Evolutionary conservation across 805 yeast species (phyloP).

Genomic region (Scheffersomyces stipitis): DNA sequence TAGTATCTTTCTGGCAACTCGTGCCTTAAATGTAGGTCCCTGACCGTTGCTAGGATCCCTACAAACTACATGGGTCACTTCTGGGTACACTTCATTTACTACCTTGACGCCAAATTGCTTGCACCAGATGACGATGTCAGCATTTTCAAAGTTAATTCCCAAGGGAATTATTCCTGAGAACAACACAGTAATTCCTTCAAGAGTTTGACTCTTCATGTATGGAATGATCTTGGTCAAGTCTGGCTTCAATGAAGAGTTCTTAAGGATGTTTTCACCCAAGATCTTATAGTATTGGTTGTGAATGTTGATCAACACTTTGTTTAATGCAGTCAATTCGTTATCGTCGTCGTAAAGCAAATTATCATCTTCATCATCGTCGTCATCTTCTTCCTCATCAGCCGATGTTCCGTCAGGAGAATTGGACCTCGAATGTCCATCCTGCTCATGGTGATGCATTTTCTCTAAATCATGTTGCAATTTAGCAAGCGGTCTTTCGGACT

Average conservation of each 20-base stretch:
- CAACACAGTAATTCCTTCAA: constrained; percentile 66
- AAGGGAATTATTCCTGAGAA: constrained; percentile 90
- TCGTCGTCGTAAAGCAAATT: constrained; percentile 77
- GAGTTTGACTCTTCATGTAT: constrained; percentile 64
- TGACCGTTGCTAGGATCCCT: constrained; percentile 54
- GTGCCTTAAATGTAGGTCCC: constrained; percentile 73
- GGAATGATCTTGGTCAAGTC: constrained; percentile 75
- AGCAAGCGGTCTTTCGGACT: constrained; percentile 80
- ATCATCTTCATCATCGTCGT: constrained; percentile 37
- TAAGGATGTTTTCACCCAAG: constrained; percentile 28
- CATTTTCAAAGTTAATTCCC: constrained; percentile 67
- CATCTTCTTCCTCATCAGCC: constrained; percentile 20
- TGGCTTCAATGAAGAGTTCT: constrained; percentile 35
- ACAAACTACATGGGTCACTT: constrained; percentile 88
- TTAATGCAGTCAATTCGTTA: constrained; percentile 65
- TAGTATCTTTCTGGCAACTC: constrained; percentile 66
- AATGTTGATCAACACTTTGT: constrained; percentile 59
- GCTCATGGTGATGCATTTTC: constrained; percentile 36
- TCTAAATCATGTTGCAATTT: constrained; percentile 75
- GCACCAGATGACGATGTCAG: constrained; percentile 92
- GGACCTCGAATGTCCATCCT: constrained; percentile 14
- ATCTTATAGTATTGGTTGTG: constrained; percentile 66
- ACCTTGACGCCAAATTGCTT: constrained; percentile 88
- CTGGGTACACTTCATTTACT: constrained; percentile 63
- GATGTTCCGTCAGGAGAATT: constrained; percentile 15